Conservation (phyloP, 2,329 filamentous ascomycete genomes). For the Colletotrichum zoysiae region DNA sequence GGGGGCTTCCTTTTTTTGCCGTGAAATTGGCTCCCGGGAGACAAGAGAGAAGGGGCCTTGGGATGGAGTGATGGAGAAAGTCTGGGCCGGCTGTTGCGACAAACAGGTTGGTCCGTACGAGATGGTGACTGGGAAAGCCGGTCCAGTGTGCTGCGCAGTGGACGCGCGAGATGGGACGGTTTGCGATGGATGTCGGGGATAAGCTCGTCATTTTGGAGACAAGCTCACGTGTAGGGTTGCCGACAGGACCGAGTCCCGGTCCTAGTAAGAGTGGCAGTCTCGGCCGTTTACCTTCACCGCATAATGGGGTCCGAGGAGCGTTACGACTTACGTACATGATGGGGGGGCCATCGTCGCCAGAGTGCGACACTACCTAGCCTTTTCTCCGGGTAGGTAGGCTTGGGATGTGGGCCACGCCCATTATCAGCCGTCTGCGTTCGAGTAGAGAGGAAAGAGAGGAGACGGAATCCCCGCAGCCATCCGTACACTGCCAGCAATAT, state of each 20-base stretch:
- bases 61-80: conserved; percentile 1
- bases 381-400: conserved; percentile 20
- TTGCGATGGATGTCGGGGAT: conserved; percentile 31
- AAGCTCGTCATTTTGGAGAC: conserved; percentile 36
- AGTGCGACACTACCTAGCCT: conserved; percentile 36
- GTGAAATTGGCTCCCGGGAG: conserved; percentile 14
- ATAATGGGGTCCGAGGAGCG: conserved; percentile 31
- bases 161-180: conserved; percentile 37
- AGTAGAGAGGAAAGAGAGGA: conserved; percentile 1
- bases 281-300: conserved; percentile 39
- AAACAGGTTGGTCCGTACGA: conserved; percentile 25
- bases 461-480: not conserved
- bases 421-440: not conserved
- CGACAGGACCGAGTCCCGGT: conserved; percentile 36
- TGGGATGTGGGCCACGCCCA: conserved; percentile 12
- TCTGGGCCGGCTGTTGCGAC: conserved; percentile 28
- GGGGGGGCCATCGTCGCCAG: conserved; percentile 30
- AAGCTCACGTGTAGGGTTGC: conserved; percentile 39
- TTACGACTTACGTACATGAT: conserved; percentile 39
- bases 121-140: conserved; percentile 31
- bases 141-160: conserved; percentile 12
- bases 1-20: conserved; percentile 6
- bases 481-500: not conserved
- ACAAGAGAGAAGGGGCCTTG: conserved; percentile 7
- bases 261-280: conserved; percentile 23